These are phyloP conservation scores for Exobasidium rhododendri DNA, from an alignment of 1,284 basidiomycete species.

Conservation along the genomic window DNA sequence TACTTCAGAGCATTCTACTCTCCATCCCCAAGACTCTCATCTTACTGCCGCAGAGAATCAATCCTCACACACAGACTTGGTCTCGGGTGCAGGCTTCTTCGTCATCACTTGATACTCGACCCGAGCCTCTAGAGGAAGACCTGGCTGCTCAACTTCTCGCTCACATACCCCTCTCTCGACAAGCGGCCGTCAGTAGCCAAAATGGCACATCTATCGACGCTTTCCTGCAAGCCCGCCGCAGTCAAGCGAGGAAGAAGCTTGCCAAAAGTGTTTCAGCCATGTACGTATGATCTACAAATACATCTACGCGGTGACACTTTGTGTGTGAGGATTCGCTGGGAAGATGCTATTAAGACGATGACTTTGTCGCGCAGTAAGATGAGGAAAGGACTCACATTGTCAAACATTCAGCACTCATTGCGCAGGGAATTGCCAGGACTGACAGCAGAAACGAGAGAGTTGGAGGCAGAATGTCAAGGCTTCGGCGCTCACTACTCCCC, in stretches of 20 bases:
- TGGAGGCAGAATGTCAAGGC: not conserved
- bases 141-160: not conserved
- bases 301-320: no score
- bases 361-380: no score
- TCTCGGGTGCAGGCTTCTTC: not conserved
- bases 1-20: not conserved
- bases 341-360: no score
- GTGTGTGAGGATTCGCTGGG: no score
- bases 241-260: not conserved
- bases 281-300: not conserved
- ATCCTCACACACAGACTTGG: conserved; percentile 4
- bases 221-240: conserved; percentile 1
- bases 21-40: not conserved
- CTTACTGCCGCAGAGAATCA: not conserved
- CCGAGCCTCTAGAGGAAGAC: not conserved
- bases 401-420: conserved; percentile 1
- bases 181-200: no score
- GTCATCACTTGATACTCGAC: not conserved
- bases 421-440: not conserved
- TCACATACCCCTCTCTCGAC: not conserved
- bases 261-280: not conserved
- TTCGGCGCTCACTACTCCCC: no score
- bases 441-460: not conserved
- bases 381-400: not conserved
- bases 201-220: not conserved